These are phyloP conservation scores for Colletotrichum tanaceti DNA, from an alignment of 2,329 filamentous ascomycete species.

Conservation along the genomic window DNA sequence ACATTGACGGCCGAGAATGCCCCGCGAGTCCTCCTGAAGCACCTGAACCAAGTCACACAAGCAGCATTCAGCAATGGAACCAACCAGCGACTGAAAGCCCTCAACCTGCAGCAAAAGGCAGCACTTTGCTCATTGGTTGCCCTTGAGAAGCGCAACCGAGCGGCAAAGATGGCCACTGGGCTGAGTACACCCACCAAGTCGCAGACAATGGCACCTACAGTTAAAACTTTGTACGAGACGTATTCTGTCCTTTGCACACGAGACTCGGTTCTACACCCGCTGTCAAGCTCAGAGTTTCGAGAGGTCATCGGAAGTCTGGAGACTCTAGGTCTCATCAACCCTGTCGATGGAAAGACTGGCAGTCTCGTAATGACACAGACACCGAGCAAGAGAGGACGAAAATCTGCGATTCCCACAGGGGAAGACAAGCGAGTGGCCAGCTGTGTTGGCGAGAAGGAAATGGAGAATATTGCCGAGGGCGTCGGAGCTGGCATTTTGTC, in stretches of 20 bases:
- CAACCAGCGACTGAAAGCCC: slow-evolving; percentile 81
- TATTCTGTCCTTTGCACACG: slow-evolving; percentile 86
- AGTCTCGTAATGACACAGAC: slow-evolving; percentile 74
- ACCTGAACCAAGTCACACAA: slow-evolving; percentile 91
- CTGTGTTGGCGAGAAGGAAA: slow-evolving; percentile 82
- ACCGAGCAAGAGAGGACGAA: slow-evolving; percentile 76
- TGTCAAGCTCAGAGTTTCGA: slow-evolving; percentile 92
- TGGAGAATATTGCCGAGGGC: slow-evolving; percentile 75
- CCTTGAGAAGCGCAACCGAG: slow-evolving; percentile 80
- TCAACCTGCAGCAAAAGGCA: slow-evolving; percentile 97
- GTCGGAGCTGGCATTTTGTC: slow-evolving; percentile 70
- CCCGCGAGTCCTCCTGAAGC: slow-evolving; percentile 87
- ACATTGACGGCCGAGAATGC: slow-evolving; percentile 80
- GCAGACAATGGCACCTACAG: slow-evolving; percentile 74
- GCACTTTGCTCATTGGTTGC: slow-evolving; percentile 89
- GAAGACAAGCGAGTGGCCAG: slow-evolving; percentile 86
- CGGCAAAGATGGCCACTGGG: slow-evolving; percentile 56
- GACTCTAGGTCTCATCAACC: slow-evolving; percentile 82
- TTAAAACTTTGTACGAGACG: slow-evolving; percentile 85
- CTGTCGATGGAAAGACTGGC: slow-evolving; percentile 75
- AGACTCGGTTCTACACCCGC: slow-evolving; percentile 88
- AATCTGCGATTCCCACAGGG: slow-evolving; percentile 61
- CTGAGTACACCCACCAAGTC: slow-evolving; percentile 70
- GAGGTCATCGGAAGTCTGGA: slow-evolving; percentile 93
- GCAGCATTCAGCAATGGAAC: slow-evolving; percentile 92